Base-by-base conservation (phyloP, 2,329 filamentous ascomycete genomes). In the Fusarium napiforme region DNA sequence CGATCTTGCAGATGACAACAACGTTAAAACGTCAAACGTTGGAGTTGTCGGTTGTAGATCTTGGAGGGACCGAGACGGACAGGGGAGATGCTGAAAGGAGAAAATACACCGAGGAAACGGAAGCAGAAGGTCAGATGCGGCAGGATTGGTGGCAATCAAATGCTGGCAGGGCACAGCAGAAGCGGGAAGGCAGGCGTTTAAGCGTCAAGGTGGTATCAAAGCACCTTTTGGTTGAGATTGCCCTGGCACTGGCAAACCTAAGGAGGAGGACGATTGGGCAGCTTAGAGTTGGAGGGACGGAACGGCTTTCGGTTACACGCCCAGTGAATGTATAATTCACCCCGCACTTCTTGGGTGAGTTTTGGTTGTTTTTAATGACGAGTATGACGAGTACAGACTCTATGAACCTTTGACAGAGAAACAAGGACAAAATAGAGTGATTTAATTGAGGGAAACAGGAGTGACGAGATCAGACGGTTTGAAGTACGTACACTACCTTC, bases 401-500 rank as follows among this genome's bases (percentile, higher is more conserved):
- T 47, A 40, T 50, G 21, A 69, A 26, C 34, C 34, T 52, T 55
- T 23, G 39, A 45, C 19, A 50, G 57, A 65, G 12, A 52, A 67
- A 68, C 37, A 64, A 61, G 59, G 34, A 52, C n/a, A 65, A 43
- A 75, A 78, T 72, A 77, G 74, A 68, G 70, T 77, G 75, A 75
- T 75, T 69, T 61, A 39, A 60, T 64, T 67, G 62, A 58, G 46
- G 60, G 68, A 49, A 49, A 60, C 57, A 58, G 60, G 60, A 58
- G 64, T 53, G 61, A 61, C 39, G 49, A 47, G 58, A 50, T 72
- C 34, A 34, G 62, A 60, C 53, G 50, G 61, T 73, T 67, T 53
- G 49, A n/a, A 70, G 75, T 77, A 77, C 72, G 75, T 78, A 78
- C 75, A 74, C 64, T 67, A 63, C 75, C 74, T 78, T 76, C 75